Base-by-base conservation (phyloP, 1,139 yeast genomes). In the Hemisphaericaspora subhashii region DNA sequence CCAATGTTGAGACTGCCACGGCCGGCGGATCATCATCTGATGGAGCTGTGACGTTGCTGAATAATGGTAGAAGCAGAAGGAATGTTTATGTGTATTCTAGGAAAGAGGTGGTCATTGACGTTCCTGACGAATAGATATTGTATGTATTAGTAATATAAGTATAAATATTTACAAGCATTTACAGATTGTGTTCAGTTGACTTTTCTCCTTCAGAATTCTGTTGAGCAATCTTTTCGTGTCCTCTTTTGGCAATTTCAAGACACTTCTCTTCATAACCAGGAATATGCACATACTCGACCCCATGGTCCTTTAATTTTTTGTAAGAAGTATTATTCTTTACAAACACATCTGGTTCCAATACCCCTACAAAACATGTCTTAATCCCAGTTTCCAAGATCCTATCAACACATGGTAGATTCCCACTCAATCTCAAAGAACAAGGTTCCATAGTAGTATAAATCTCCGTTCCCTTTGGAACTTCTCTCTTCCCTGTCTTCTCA, bases 401-500 rank as follows among this genome's bases (percentile, higher is more conserved):
- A 46, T 89, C 90, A 2, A 81, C 81, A 62, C 99, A 92, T 0
- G 98, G 96, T 38, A 73, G 57, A 52, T 90, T 90, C 0, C 98
- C 98, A 58, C 97, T 89, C 29, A 92, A 67, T 40, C 99, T 70
- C 42, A 78, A 76, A 2, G 95, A 83, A 57, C 99, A 94, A 0
- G 99, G 99, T 54, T 94, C 99, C 98, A 94, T 94, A 0, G 98
- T 87, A 0, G 98, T 92, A 60, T 87, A 94, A 10, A 92, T 64
- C 31, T 85, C 88, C 0, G 95, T 80, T 0, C 96, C 96, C 13
- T 54, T 57, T 0, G 98, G 97, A 1, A 88, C 71, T 4, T 66
- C 68, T 4, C 57, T 48, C 1, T 54, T 49, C 3, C 77, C 76
- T 1, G 58, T 51, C 22, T 56, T 44, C 3, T 52, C 43, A 41